These are phyloP conservation scores for Chaetomidium leptoderma DNA, from an alignment of 495 filamentous ascomycete species.

Conservation along the genomic window DNA sequence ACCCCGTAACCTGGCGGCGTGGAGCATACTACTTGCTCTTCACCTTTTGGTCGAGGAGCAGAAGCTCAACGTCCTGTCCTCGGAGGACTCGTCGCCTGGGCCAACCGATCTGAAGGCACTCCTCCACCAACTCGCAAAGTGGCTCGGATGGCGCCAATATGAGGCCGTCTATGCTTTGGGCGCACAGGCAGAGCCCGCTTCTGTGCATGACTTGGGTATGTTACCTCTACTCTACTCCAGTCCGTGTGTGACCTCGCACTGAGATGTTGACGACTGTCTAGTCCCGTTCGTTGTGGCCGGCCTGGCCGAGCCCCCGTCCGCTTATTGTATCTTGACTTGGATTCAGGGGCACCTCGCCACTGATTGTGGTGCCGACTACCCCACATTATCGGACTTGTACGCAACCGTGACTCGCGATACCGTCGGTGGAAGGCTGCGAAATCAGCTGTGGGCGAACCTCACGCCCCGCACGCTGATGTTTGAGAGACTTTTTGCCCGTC, in stretches of 20 bases:
- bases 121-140: constrained; percentile 73
- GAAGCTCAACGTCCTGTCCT: constrained; percentile 68
- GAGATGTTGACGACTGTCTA: constrained; percentile 17
- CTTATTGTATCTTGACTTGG: constrained; percentile 60
- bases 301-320: constrained; percentile 55
- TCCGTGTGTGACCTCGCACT: background rate
- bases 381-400: constrained; percentile 55
- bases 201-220: constrained; percentile 29
- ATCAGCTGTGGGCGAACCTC: constrained; percentile 27
- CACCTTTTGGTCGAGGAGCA: constrained; percentile 85
- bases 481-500: constrained; percentile 49
- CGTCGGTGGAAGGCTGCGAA: constrained; percentile 8
- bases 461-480: constrained; percentile 63
- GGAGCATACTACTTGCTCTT: constrained; percentile 67
- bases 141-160: constrained; percentile 82
- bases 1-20: constrained; percentile 55
- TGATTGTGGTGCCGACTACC: constrained; percentile 45
- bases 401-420: constrained; percentile 11
- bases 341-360: constrained; percentile 63
- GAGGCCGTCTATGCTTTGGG: constrained; percentile 67
- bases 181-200: constrained; percentile 44
- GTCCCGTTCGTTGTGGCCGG: constrained; percentile 16
- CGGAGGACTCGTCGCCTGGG: constrained; percentile 50
- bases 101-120: constrained; percentile 59
- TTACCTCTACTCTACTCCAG: background rate